Evolutionary conservation across 164 flowering plant genomes (phyloP), one percentile per base, ranked within the genome.

Genomic region (Akebia trifoliata): DNA sequence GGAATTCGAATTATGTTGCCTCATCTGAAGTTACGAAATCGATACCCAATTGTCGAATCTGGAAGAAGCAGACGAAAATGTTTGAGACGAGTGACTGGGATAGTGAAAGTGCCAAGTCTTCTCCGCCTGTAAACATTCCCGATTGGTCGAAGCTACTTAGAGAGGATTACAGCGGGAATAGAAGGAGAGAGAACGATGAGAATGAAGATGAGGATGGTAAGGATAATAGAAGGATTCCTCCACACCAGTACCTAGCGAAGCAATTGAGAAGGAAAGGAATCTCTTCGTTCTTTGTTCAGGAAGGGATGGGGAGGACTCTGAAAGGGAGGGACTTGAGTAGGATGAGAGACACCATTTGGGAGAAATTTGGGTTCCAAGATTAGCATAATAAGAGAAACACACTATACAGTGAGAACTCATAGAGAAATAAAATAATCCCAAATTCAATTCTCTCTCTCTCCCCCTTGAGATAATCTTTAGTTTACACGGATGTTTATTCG

Each of bases 321-420:
- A 72, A 68, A 47, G 76, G 72, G 4, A 64, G 76, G 38, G 76
- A 72, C 35, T 56, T 72, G 66, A 64, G 72, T 26, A 46, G 67
- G 37, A 70, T 72, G 4, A 63, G 75, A 25, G 57, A 72, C 17
- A 66, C 69, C 1, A 68, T 72, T 36, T 68, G 67, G 76, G 43
- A 64, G 58, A 56, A 68, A 29, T 68, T 67, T 21, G 72, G 76
- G 1, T 72, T 68, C 24, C 48, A 66, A 35, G 74, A 70, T 54
- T 70, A n/a, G n/a, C n/a, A n/a, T n/a, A n/a, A n/a, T n/a, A n/a
- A n/a, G n/a, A n/a, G n/a, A n/a, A n/a, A n/a, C n/a, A n/a, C n/a
- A n/a, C n/a, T n/a, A n/a, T n/a, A n/a, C n/a, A n/a, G n/a, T n/a
- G n/a, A n/a, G n/a, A n/a, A n/a, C n/a, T n/a, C n/a, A n/a, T n/a